Conservation (phyloP, 352 stramenopile genomes). For the Peronospora destructor region DNA sequence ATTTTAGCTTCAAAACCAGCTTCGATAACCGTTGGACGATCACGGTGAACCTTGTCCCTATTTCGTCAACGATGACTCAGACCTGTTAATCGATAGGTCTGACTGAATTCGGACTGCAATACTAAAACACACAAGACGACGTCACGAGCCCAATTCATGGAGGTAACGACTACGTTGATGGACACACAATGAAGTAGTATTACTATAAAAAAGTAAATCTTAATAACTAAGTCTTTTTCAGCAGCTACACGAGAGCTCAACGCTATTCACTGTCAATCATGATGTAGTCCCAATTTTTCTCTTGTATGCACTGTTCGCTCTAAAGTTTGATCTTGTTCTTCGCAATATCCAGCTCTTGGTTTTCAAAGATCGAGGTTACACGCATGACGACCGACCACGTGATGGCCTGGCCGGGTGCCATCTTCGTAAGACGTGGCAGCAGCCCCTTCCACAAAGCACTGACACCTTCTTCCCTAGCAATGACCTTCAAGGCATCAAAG, state of each 20-base stretch:
- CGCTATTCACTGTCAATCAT: conserved; percentile 13
- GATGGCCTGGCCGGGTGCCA: conserved; percentile 96
- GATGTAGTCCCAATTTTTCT: conserved; percentile 2
- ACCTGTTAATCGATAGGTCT: no score
- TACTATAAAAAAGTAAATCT: conserved; percentile 26
- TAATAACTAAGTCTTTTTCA: conserved; percentile 23
- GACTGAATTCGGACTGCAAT: neutral
- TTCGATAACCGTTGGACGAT: conserved; percentile 5
- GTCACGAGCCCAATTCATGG: neutral
- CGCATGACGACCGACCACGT: conserved; percentile 91
- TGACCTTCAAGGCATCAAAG: conserved; percentile 88
- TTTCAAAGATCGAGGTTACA: conserved; percentile 85
- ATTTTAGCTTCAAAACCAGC: neutral
- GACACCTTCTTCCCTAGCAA: conserved; percentile 92
- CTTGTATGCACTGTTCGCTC: conserved; percentile 8
- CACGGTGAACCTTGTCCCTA: neutral
- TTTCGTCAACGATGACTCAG: neutral
- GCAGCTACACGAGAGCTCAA: conserved; percentile 1
- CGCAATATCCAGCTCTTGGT: conserved; percentile 40
- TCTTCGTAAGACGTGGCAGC: conserved; percentile 90
- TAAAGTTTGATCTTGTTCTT: conserved; percentile 73
- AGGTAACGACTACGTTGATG: neutral
- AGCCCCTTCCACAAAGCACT: conserved; percentile 95
- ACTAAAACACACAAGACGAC: neutral
- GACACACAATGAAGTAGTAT: conserved; percentile 24